Conservation (phyloP, 192 early-diverging fungal species). For the Paraglomus occultum region DNA sequence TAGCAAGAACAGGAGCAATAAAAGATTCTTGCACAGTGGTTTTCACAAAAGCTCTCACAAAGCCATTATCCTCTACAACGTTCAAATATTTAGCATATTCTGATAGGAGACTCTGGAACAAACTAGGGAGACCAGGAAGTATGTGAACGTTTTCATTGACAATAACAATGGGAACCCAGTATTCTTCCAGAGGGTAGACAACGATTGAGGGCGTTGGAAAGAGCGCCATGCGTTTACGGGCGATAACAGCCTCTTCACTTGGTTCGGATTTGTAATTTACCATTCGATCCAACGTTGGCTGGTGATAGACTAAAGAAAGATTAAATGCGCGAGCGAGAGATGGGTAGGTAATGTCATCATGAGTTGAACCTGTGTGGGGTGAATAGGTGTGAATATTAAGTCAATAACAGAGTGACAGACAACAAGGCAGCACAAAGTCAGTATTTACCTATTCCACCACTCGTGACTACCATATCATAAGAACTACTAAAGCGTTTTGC, state of each 20-base stretch:
- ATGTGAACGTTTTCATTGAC: constrained; percentile 65
- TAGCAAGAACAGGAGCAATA: constrained; percentile 44
- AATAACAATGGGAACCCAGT: constrained; percentile 74
- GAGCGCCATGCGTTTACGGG: constrained; percentile 64
- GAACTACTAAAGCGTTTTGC: constrained; percentile 45
- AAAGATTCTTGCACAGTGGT: constrained; percentile 45
- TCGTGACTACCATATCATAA: constrained; percentile 66
- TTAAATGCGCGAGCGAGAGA: constrained; percentile 60
- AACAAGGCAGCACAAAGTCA: constrained; percentile 4
- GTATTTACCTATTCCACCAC: constrained; percentile 64
- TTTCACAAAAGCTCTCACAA: constrained; percentile 44
- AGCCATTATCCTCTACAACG: constrained; percentile 22
- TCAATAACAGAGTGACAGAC: no score
- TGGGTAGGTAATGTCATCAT: constrained; percentile 68
- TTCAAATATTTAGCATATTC: constrained; percentile 34
- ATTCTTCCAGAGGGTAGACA: constrained; percentile 41
- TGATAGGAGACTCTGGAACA: constrained; percentile 52
- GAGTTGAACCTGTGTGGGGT: constrained; percentile 46
- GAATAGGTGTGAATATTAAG: not conserved
- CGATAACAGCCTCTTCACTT: constrained; percentile 24
- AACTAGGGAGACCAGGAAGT: constrained; percentile 64
- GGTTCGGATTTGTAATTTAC: constrained; percentile 18
- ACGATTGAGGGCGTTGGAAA: constrained; percentile 48
- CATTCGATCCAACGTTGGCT: constrained; percentile 58
- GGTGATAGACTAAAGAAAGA: constrained; percentile 49